Evolutionary conservation across 352 stramenopile genomes (phyloP).

Genomic region (Globisporangium recalcitrans): DNA sequence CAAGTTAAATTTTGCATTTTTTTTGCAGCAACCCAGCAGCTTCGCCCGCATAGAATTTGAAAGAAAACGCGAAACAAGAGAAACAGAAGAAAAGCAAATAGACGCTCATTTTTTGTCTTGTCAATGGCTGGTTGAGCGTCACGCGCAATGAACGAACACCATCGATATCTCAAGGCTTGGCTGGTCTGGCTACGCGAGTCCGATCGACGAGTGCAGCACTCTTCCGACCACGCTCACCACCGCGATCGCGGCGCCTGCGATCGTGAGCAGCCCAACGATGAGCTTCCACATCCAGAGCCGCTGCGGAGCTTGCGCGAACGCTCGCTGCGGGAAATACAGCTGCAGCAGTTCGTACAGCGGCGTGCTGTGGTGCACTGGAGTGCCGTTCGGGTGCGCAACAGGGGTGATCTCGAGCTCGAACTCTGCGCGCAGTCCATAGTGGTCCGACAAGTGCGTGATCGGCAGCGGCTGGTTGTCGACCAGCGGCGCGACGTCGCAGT

Average conservation of each 20-base stretch:
- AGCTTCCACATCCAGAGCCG: conserved; percentile 72
- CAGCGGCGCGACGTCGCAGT: conserved; percentile 32
- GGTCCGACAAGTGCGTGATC: conserved; percentile 78
- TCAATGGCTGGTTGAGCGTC: neutral
- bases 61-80: conserved; percentile 12
- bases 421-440: conserved; percentile 57
- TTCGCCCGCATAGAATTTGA: conserved; percentile 6
- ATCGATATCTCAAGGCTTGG: no score
- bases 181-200: conserved; percentile 1
- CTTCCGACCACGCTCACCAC: conserved; percentile 2
- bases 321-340: conserved; percentile 55
- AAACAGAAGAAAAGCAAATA: neutral
- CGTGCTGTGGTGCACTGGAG: conserved; percentile 21
- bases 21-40: neutral
- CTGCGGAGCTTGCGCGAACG: conserved; percentile 51
- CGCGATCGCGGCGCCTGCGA: neutral
- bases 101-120: conserved; percentile 4
- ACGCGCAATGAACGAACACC: no score
- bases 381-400: conserved; percentile 42
- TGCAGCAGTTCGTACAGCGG: conserved; percentile 56
- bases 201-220: conserved; percentile 6
- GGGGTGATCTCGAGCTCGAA: conserved; percentile 45
- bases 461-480: conserved; percentile 26
- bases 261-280: conserved; percentile 19
- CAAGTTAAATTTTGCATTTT: conserved; percentile 19